Evolutionary conservation across 495 filamentous ascomycete species (phyloP), one percentile per base, ranked within the genome.

Genomic region (Endocarpon pusillum): DNA sequence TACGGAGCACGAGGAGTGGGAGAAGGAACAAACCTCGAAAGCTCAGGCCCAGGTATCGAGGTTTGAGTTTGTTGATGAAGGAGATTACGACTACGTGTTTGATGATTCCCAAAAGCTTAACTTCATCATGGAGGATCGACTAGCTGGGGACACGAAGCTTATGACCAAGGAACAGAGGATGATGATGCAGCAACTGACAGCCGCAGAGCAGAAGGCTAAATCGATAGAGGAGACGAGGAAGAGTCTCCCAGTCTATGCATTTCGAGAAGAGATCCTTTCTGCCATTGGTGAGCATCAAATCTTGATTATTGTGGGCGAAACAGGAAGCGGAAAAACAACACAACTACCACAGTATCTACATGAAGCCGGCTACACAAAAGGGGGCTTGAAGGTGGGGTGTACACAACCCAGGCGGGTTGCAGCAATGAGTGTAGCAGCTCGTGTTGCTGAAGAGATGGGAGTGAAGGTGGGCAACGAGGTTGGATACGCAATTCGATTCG

Each of bases 1-100:
- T 32, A 94, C 89, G 0, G 89, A 97, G 51, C 82, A 92, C 42
- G 82, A 96, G 37, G 83, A 94, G 51, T 96, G 85, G 86, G 89
- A 97, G 53, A 53, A 73, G 29, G 85, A 94, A 52, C 89, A 96
- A 52, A 75, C 78, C 4, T 69, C 78, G 42, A 91, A 91, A 53
- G 89, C 83, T 1, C 84, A 85, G 44, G 75, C 84, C 3, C 87
- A 94, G 50, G 81, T 94, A 39, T 63, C 73, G 34, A 66, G 72
- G 35, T 58, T 62, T 6, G 81, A 87, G 48, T 67, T 80, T 15
- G 70, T 75, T n/a, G 75, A 87, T 32, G 75, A 81, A 43, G 83
- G 78, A 4, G 74, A 94, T 32, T 96, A 96, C 52, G 89, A 94
- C 37, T 94, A 87, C 42, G 75, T 97, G 9, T 79, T 96, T 41